These are phyloP conservation scores for Phaffomyces opuntiae DNA, from an alignment of 805 yeast genomes.

Conservation along the genomic window DNA sequence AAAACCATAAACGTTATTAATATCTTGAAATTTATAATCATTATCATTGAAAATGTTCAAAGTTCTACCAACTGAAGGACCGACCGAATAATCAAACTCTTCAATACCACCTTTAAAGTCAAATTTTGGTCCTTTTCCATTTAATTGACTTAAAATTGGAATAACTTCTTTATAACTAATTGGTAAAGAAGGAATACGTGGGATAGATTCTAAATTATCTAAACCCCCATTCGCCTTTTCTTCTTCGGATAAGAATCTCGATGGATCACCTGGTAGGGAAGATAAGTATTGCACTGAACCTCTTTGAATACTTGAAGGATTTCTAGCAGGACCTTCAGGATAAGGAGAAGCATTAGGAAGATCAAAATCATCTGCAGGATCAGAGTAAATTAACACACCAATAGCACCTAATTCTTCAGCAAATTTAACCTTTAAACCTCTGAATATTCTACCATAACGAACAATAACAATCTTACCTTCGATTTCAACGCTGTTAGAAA, in stretches of 20 bases:
- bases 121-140: constrained; percentile 49
- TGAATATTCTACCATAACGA: constrained; percentile 58
- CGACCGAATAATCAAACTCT: constrained; percentile 42
- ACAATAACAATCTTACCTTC: constrained; percentile 56
- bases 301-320: constrained; percentile 70
- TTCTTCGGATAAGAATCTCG: constrained; percentile 43
- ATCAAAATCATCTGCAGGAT: constrained; percentile 58
- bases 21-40: constrained; percentile 52
- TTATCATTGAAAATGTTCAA: constrained; percentile 56
- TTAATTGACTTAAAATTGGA: constrained; percentile 53
- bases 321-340: constrained; percentile 72
- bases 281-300: constrained; percentile 66
- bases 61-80: constrained; percentile 37
- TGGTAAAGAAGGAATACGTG: constrained; percentile 66
- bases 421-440: constrained; percentile 71
- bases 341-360: constrained; percentile 57
- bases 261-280: constrained; percentile 67
- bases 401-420: constrained; percentile 67
- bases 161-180: constrained; percentile 55
- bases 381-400: constrained; percentile 63
- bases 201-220: constrained; percentile 44
- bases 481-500: constrained; percentile 39
- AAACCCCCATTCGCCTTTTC: constrained; percentile 46
- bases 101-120: constrained; percentile 43
- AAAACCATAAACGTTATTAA: constrained; percentile 57